Conservation (phyloP, 2,329 filamentous ascomycete species). For the Metarhizium robertsii region DNA sequence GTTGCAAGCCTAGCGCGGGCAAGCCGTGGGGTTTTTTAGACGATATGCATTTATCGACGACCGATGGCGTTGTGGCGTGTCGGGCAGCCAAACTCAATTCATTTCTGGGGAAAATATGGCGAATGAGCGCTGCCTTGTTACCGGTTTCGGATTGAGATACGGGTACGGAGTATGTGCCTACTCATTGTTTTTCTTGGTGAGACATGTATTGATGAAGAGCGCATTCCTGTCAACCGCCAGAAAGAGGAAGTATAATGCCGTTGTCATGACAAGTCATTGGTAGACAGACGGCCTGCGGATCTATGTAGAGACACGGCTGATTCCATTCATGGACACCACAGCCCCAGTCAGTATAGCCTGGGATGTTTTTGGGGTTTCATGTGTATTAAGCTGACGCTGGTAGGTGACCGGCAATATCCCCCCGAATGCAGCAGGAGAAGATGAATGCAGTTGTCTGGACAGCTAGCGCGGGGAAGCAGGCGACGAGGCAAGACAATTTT, state of each 20-base stretch:
- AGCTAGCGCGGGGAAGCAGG: neutral
- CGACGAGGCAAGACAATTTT: neutral
- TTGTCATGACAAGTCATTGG: neutral
- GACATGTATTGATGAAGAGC: neutral
- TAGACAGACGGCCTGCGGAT: neutral
- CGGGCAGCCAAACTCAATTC: neutral
- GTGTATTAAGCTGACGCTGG: neutral
- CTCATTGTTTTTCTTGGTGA: neutral
- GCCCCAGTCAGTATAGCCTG: neutral
- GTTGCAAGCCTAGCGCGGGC: neutral
- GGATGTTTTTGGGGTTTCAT: neutral
- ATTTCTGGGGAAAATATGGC: neutral
- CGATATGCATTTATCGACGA: neutral
- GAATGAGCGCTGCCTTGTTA: neutral
- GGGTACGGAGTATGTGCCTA: neutral
- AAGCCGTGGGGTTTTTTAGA: too few relatives aligned
- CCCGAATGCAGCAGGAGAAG: neutral
- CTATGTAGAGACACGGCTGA: neutral
- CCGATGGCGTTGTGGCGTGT: neutral
- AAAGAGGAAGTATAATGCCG: too few relatives aligned
- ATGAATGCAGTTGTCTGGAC: neutral
- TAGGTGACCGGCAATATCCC: neutral
- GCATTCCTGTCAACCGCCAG: neutral
- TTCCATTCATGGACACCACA: neutral
- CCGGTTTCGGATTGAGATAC: neutral